Evolutionary conservation across 768 basidiomycete species (phyloP), one percentile per base, ranked within the genome.

Genomic region (Rhodosporidiobolus odoratus): DNA sequence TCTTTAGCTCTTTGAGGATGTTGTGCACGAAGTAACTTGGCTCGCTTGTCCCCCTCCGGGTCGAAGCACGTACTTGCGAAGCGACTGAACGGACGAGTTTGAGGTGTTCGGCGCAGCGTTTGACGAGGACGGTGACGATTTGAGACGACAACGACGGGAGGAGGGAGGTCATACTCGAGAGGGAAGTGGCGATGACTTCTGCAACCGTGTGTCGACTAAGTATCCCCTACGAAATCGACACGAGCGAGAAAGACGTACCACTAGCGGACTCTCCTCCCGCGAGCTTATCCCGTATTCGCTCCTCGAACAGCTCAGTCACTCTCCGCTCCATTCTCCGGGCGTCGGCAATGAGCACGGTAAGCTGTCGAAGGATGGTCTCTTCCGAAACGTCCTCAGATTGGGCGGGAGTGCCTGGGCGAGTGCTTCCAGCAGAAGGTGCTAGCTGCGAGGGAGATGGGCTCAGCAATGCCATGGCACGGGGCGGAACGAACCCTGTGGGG

Each of bases 31-130:
- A 98, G 78, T 91, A 88, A 77, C 92, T 96, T 32, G 92, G 86
- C 77, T 90, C 90, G 21, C 83, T 85, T 2, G 91, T 87, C 70
- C 82, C 66, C 7, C 88, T 87, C 79, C 85, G 86, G 61, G 89
- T 85, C 87, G 88, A 88, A 23, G 90, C 90, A 62, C 94, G 85
- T 75, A 94, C 90, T 76, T 97, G 93, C 1, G 89, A 88, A 2
- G 92, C 91, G 76, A 97, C 90, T 0, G 90, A 89, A 58, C 90
- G 85, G 67, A 97, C 90, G 21, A 89, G 87, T 38, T 88, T 85
- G 53, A 98, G 84, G 13, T 88, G 86, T 73, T 96, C 94, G 70
- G 87, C 88, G 74, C 89, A 92, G n/a, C 91, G 86, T 69, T 85
- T 85, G 25, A 86, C 86, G 35, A 98, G 82, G 62, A 95, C 87